Base-by-base conservation (phyloP, 2,329 filamentous ascomycete species). In the Nigrograna mackinnonii region DNA sequence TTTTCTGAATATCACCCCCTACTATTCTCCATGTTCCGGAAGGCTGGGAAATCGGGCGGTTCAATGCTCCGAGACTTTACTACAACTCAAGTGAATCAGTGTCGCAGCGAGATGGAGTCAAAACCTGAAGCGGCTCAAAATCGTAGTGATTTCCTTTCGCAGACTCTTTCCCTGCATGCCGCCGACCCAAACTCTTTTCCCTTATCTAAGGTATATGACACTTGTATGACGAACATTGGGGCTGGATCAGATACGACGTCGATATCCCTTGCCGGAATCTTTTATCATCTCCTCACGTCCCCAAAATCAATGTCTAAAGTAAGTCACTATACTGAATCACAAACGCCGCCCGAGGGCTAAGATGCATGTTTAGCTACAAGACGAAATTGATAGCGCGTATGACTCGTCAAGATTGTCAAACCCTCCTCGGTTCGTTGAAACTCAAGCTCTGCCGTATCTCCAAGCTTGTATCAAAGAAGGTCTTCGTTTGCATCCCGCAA, bases 391-490 rank as follows among this genome's bases (percentile, higher is more conserved):
- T 9, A 28, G n/a, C 9, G 24, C 9, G 9, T n/a, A 28, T n/a
- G n/a, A n/a, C n/a, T n/a, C n/a, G n/a, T n/a, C n/a, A n/a, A n/a
- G n/a, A n/a, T n/a, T 28, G n/a, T 28, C 24, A n/a, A n/a, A 28
- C n/a, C 24, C 24, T 9, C 24, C 24, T n/a, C 9, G n/a, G 24
- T 28, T 28, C 24, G 9, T n/a, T n/a, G 24, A 28, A n/a, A 28
- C 24, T 9, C 24, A 28, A 28, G 24, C 9, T n/a, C 9, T 28
- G 24, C 46, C 69, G 0, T 75, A 73, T 49, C 59, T 75, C 3
- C 65, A 71, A 39, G 71, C 71, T 13, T 62, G 72, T 13, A 71
- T 76, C 49, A 67, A 71, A 39, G 73, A 77, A 47, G 62, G 70
- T 0, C 50, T 75, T 3, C 62, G 74, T 4, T 54, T 67, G n/a